Evolutionary conservation across 2,329 filamentous ascomycete genomes (phyloP).

Genomic region (Fusarium bactridioides): DNA sequence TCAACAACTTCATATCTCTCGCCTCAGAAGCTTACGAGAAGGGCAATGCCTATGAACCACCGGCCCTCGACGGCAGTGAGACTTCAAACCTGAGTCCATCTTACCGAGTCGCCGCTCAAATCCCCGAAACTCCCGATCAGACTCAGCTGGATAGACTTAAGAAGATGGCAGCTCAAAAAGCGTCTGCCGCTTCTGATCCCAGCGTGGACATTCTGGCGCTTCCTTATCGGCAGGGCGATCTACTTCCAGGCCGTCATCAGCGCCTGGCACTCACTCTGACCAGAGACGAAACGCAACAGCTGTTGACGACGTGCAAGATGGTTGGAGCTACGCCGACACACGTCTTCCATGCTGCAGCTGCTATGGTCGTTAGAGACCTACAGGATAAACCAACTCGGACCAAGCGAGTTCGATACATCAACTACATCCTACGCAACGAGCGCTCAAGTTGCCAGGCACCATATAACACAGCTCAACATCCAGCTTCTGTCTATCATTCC

Average conservation of each 20-base stretch:
- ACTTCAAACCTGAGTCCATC: constrained; percentile 14
- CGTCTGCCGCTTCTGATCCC: not conserved
- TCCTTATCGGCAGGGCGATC: constrained; percentile 28
- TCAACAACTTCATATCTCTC: constrained; percentile 43
- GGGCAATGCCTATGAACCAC: constrained; percentile 6
- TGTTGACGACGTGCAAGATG: constrained; percentile 31
- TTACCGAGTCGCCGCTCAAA: constrained; percentile 1
- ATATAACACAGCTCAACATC: constrained; percentile 35
- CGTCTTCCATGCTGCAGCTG: constrained; percentile 46
- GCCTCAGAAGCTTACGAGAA: constrained; percentile 35
- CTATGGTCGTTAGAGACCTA: constrained; percentile 42
- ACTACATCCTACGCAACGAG: constrained; percentile 47
- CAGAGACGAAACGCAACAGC: constrained; percentile 11
- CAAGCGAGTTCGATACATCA: constrained; percentile 39
- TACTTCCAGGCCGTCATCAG: constrained; percentile 37
- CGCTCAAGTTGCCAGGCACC: constrained; percentile 36
- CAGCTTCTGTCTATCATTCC: constrained; percentile 45
- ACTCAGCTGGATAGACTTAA: not conserved
- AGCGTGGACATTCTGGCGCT: constrained; percentile 4
- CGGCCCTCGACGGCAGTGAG: constrained; percentile 34
- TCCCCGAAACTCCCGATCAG: rapidly evolving
- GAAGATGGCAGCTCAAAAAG: not conserved
- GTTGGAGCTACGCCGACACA: constrained; percentile 42
- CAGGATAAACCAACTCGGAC: not conserved
- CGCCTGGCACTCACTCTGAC: constrained; percentile 35